phyloP scores from a whole-genome alignment of 768 basidiomycete species.

The Tephrocybe sp. region DNA sequence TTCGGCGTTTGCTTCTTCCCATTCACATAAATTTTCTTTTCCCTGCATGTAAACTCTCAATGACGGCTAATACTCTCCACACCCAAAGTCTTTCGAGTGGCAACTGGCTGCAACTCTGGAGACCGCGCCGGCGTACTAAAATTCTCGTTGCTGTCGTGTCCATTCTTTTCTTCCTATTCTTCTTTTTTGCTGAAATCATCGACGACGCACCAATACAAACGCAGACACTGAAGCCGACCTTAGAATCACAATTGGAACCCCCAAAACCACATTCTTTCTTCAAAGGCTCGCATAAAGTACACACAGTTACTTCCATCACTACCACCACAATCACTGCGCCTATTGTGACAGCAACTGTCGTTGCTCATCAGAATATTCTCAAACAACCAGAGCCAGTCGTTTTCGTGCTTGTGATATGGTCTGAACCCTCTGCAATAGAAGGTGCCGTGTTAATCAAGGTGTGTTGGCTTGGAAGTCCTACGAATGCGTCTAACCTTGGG shows the following conservation, averaged over 20 bases:
- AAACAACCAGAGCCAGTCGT: slow-evolving; percentile 30
- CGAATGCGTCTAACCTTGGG: not conserved
- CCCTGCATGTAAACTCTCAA: not conserved
- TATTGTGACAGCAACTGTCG: slow-evolving; percentile 12
- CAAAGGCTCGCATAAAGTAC: not conserved
- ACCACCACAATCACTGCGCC: slow-evolving; percentile 16
- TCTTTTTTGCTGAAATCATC: slow-evolving; percentile 19
- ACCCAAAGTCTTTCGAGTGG: not conserved
- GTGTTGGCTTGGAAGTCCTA: slow-evolving; percentile 1
- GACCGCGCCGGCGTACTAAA: slow-evolving; percentile 20
- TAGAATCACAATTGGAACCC: not conserved
- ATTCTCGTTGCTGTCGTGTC: slow-evolving; percentile 13
- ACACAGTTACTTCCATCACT: not conserved
- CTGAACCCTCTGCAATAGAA: slow-evolving; percentile 39
- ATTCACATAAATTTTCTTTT: not conserved
- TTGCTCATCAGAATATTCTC: slow-evolving; percentile 1
- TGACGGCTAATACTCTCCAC: not conserved
- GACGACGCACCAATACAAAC: not conserved
- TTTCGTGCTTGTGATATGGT: slow-evolving; percentile 46
- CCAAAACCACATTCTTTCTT: slow-evolving; percentile 6
- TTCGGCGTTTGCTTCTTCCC: not conserved
- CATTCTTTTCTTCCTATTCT: slow-evolving; percentile 16
- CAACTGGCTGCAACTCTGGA: not conserved
- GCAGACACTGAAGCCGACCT: not conserved
- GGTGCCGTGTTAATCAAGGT: slow-evolving; percentile 45